Percentiles rank a stretch among this genome's conserved stretches.
These are phyloP conservation scores for Porcisia deanei DNA, from an alignment of 208 protist genomes.

Conservation along the genomic window DNA sequence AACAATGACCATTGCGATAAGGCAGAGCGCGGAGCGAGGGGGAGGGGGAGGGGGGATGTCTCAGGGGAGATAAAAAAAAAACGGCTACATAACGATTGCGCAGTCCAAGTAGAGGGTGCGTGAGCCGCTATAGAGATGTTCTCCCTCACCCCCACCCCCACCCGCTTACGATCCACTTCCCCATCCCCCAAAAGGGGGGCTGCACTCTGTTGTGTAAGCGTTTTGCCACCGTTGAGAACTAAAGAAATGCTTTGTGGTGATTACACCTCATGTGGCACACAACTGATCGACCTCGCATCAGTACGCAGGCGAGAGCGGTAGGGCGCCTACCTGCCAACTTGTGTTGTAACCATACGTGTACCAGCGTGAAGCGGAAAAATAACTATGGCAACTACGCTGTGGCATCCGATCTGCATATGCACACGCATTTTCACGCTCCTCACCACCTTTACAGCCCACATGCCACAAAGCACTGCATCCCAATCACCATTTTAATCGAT, in stretches of 20 bases:
- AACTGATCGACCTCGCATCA: not conserved
- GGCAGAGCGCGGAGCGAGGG: too few relatives aligned
- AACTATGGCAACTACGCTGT: not conserved
- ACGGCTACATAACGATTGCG: not conserved
- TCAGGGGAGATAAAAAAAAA: not conserved
- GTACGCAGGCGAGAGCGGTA: not conserved
- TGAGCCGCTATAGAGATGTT: not conserved
- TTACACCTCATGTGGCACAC: not conserved
- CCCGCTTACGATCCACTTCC: not conserved
- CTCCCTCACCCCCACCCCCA: not conserved
- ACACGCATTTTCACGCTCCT: too few relatives aligned
- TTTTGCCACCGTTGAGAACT: not conserved
- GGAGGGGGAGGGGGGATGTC: not conserved
- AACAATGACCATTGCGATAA: too few relatives aligned
- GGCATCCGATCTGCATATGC: not conserved
- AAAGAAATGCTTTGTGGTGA: not conserved
- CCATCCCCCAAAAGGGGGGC: not conserved
- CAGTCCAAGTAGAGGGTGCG: too few relatives aligned
- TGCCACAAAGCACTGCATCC: not conserved
- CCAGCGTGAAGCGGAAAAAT: not conserved
- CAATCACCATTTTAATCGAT: not conserved
- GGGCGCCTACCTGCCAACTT: not conserved
- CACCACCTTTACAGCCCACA: not conserved
- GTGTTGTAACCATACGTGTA: not conserved
- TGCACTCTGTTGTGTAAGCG: not conserved